Evolutionary conservation across 768 basidiomycete species (phyloP).

Genomic region (Pleurotus pulmonarius): DNA sequence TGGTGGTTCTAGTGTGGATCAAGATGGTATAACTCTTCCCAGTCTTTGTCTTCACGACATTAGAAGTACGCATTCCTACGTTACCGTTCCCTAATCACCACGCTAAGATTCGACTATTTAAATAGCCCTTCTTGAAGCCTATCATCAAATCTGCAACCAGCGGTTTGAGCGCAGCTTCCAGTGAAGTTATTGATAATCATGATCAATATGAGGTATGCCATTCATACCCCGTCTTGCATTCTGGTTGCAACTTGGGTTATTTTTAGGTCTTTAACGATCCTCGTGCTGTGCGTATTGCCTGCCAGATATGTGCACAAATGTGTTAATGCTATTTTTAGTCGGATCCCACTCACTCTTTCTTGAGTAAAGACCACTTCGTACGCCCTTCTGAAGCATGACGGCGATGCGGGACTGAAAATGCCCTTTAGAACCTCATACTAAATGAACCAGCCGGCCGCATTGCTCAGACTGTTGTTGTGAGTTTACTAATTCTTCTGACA

Average conservation of each 20-base stretch:
- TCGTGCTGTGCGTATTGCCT: slow-evolving; percentile 50
- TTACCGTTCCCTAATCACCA: neutral
- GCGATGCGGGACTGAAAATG: neutral
- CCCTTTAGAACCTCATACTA: slow-evolving; percentile 61
- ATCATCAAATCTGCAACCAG: slow-evolving; percentile 66
- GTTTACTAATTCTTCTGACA: slow-evolving; percentile 15
- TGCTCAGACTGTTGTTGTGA: slow-evolving; percentile 64
- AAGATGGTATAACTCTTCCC: neutral
- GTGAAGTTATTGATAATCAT: slow-evolving; percentile 72
- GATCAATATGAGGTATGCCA: slow-evolving; percentile 66
- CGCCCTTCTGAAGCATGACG: slow-evolving; percentile 21
- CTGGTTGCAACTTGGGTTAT: neutral
- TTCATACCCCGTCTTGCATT: neutral
- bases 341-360: slow-evolving; percentile 85
- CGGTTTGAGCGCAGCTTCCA: slow-evolving; percentile 59
- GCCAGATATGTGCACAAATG: neutral
- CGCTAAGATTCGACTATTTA: neutral
- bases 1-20: neutral
- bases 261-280: slow-evolving; percentile 74
- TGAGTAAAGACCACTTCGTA: slow-evolving; percentile 88
- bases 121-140: slow-evolving; percentile 76
- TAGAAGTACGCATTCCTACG: slow-evolving; percentile 51
- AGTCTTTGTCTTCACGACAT: slow-evolving; percentile 81
- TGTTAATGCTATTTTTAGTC: slow-evolving; percentile 39
- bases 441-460: slow-evolving; percentile 82